Percentiles rank a stretch among this genome's conserved stretches.
phyloP scores from a whole-genome alignment of 495 filamentous ascomycete species.

The Aspergillus baeticus region DNA sequence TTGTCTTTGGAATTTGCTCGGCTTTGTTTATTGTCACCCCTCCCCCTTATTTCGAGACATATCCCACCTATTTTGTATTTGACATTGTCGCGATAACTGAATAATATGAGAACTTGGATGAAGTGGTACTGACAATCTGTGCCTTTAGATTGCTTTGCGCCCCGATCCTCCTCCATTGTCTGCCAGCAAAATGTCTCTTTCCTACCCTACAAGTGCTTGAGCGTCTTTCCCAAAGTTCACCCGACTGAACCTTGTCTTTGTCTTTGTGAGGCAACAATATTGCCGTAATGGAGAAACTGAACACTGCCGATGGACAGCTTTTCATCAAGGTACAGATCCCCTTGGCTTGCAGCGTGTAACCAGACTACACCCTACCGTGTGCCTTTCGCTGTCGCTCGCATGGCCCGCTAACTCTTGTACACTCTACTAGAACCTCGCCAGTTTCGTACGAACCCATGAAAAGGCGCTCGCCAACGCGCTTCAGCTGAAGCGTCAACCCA shows the following conservation, averaged over 20 bases:
- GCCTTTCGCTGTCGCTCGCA: background rate
- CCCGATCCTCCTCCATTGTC: constrained; percentile 20
- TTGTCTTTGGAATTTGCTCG: constrained; percentile 8
- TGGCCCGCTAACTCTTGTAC: constrained; percentile 10
- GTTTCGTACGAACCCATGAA: constrained; percentile 95
- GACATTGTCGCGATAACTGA: background rate
- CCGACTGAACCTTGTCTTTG: constrained; percentile 26
- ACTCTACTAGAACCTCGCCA: constrained; percentile 73
- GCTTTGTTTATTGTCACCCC: constrained; percentile 17
- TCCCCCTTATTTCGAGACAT: background rate
- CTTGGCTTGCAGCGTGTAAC: background rate
- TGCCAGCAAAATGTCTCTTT: constrained; percentile 42
- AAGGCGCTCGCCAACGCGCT: constrained; percentile 95
- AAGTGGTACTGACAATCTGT: constrained; percentile 6
- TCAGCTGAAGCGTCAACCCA: constrained; percentile 70
- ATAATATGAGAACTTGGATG: background rate
- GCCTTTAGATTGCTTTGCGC: constrained; percentile 12
- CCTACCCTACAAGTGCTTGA: constrained; percentile 31
- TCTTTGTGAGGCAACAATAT: constrained; percentile 25
- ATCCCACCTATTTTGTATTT: background rate
- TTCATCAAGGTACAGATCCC: constrained; percentile 70
- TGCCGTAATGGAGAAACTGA: constrained; percentile 50
- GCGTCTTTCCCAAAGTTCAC: constrained; percentile 38
- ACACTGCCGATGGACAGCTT: constrained; percentile 81
- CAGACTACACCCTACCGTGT: background rate